phyloP scores from a whole-genome alignment of 768 basidiomycete genomes.

The Amanita polypyramis region DNA sequence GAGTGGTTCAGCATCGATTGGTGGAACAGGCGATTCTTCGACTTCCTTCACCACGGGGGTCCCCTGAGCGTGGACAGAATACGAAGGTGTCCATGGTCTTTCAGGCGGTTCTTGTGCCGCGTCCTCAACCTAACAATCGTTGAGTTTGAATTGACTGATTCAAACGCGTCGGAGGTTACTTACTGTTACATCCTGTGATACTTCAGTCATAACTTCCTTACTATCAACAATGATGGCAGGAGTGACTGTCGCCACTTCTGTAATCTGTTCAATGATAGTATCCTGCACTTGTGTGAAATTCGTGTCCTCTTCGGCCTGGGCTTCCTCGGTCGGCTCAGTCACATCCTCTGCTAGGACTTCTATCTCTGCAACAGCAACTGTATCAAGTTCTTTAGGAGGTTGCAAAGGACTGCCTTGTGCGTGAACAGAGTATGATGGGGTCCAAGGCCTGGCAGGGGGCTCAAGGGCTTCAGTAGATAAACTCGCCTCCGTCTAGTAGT shows the following conservation, averaged over 20 bases:
- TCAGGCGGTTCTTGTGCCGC: neutral
- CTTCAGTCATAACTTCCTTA: no score
- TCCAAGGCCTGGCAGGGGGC: conserved; percentile 20
- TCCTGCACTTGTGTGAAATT: no score
- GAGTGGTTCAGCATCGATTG: neutral
- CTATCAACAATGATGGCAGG: neutral
- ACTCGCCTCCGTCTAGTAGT: neutral
- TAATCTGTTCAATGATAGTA: no score
- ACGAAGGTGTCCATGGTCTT: conserved; percentile 21
- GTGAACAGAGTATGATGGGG: conserved; percentile 8
- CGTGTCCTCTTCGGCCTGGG: no score
- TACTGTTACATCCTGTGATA: no score
- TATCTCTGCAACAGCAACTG: neutral
- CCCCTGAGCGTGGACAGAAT: conserved; percentile 31
- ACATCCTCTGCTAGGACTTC: no score
- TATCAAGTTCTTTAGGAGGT: neutral
- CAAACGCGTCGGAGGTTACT: no score
- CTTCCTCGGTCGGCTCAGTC: neutral
- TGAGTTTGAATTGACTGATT: no score
- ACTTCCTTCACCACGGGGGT: conserved; percentile 11
- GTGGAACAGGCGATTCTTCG: neutral
- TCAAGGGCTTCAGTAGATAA: neutral
- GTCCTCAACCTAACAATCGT: no score
- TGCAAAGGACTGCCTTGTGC: neutral
- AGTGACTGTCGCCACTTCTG: neutral